These are phyloP conservation scores for Magnolia kwangsiensis DNA, from an alignment of 164 flowering plant genomes.

Conservation along the genomic window DNA sequence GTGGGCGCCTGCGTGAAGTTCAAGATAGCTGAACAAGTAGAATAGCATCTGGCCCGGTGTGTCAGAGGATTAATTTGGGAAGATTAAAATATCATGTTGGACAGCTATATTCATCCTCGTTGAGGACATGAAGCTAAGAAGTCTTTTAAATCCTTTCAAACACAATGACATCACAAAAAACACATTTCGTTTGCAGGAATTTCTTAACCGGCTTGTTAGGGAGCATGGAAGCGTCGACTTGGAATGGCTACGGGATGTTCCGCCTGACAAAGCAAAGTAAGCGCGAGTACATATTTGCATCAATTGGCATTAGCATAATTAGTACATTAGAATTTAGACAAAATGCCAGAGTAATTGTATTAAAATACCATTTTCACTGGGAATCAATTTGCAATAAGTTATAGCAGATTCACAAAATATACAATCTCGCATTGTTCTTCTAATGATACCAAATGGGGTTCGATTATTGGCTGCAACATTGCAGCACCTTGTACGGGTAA, in stretches of 20 bases:
- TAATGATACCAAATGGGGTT: not conserved
- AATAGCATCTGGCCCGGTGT: not conserved
- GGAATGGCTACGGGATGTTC: conserved; percentile 92
- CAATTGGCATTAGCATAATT: not conserved
- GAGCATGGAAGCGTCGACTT: conserved; percentile 91
- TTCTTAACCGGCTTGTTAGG: conserved; percentile 66
- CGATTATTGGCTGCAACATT: not conserved
- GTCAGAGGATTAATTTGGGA: not conserved
- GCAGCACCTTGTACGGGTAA: not conserved
- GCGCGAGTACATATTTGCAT: conserved; percentile 10
- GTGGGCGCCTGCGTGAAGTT: no score
- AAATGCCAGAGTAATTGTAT: not conserved
- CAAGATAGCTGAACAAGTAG: not conserved
- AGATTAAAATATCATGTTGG: not conserved
- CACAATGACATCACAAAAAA: not conserved
- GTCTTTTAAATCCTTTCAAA: not conserved
- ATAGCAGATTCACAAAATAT: no score
- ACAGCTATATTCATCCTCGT: not conserved
- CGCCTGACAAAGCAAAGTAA: conserved; percentile 97
- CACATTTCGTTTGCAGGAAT: conserved; percentile 44
- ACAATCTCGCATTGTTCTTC: not conserved
- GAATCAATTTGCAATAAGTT: not conserved
- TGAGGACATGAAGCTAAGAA: not conserved
- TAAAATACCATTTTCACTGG: not conserved
- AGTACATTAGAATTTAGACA: not conserved